phyloP scores from a whole-genome alignment of 345 rosid genomes.

The Trapa incisa region DNA sequence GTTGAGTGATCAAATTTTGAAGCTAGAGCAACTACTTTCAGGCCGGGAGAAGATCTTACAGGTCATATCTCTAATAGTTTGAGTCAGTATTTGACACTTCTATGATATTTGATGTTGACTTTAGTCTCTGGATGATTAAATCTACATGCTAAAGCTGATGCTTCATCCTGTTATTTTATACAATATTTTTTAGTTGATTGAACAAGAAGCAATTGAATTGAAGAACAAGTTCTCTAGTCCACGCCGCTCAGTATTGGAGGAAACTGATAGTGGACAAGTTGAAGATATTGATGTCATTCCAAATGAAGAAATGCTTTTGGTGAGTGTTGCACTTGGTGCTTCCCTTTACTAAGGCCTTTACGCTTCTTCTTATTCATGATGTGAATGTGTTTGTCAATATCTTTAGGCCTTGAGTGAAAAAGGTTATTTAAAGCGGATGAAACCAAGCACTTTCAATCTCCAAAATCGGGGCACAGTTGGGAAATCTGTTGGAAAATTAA shows the following conservation, averaged over 20 bases:
- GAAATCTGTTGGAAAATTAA: conserved; percentile 88
- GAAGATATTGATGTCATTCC: conserved; percentile 89
- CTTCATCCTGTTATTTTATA: conserved; percentile 3
- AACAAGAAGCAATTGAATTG: conserved; percentile 75
- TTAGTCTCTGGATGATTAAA: not conserved
- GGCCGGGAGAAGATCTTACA: conserved; percentile 56
- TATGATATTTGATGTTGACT: not conserved
- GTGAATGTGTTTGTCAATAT: conserved; percentile 6
- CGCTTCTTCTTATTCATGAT: conserved; percentile 2
- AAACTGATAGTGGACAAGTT: conserved; percentile 70
- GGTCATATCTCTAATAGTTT: conserved; percentile 26
- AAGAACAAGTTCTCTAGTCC: conserved; percentile 65
- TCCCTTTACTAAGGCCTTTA: not conserved
- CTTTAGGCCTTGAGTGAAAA: conserved; percentile 88
- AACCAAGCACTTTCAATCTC: conserved; percentile 75
- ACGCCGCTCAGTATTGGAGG: conserved; percentile 71
- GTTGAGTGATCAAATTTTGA: conserved; percentile 56
- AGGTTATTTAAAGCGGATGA: conserved; percentile 94
- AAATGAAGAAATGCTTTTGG: conserved; percentile 90
- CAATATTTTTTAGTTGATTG: conserved; percentile 37
- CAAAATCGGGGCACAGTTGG: conserved; percentile 92
- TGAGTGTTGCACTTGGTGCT: conserved; percentile 16
- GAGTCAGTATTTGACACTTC: not conserved
- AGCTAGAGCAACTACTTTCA: conserved; percentile 62
- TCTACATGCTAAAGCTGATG: not conserved